Percentiles rank a stretch among this genome's conserved stretches.
phyloP scores from a whole-genome alignment of 2,329 filamentous ascomycete genomes.

The Xylaria sp. region DNA sequence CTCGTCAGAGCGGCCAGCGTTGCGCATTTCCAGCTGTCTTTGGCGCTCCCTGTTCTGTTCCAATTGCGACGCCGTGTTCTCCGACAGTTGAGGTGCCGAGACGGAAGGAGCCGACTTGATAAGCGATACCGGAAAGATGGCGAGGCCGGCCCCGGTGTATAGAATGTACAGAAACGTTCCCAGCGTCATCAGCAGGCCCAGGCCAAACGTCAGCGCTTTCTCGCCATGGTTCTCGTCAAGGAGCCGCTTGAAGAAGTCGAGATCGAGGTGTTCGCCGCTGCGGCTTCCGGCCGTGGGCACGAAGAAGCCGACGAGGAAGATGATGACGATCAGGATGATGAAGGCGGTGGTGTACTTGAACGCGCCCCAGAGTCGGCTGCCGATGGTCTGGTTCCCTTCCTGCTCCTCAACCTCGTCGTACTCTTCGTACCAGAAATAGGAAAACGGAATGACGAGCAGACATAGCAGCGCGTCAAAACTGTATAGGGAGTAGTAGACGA shows the following conservation, averaged over 20 bases:
- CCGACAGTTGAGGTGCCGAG: constrained; percentile 77
- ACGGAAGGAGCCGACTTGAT: constrained; percentile 91
- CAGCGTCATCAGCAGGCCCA: constrained; percentile 85
- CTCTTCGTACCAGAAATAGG: constrained; percentile 98
- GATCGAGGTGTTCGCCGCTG: constrained; percentile 69
- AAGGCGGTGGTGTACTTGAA: constrained; percentile 91
- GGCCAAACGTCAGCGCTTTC: constrained; percentile 84
- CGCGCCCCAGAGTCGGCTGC: constrained; percentile 76
- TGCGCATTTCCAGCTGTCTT: constrained; percentile 85
- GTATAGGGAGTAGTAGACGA: constrained; percentile 93
- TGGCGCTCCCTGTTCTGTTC: constrained; percentile 90
- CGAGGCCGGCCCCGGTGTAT: constrained; percentile 87
- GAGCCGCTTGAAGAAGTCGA: constrained; percentile 90
- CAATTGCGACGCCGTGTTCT: constrained; percentile 77
- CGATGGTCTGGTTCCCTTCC: constrained; percentile 72
- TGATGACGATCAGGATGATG: constrained; percentile 73
- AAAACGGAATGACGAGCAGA: constrained; percentile 86
- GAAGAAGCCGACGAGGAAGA: constrained; percentile 94
- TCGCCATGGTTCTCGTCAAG: constrained; percentile 87
- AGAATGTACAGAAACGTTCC: constrained; percentile 85
- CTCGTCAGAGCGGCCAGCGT: constrained; percentile 71
- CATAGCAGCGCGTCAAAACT: constrained; percentile 89
- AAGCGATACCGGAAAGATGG: constrained; percentile 83
- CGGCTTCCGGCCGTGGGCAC: constrained; percentile 75
- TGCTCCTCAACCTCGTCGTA: constrained; percentile 90